A percentile compares a stretch with the other conserved stretches of the same genome.
These are phyloP conservation scores for Peronospora tabacina DNA, from an alignment of 352 stramenopile genomes.

Conservation along the genomic window DNA sequence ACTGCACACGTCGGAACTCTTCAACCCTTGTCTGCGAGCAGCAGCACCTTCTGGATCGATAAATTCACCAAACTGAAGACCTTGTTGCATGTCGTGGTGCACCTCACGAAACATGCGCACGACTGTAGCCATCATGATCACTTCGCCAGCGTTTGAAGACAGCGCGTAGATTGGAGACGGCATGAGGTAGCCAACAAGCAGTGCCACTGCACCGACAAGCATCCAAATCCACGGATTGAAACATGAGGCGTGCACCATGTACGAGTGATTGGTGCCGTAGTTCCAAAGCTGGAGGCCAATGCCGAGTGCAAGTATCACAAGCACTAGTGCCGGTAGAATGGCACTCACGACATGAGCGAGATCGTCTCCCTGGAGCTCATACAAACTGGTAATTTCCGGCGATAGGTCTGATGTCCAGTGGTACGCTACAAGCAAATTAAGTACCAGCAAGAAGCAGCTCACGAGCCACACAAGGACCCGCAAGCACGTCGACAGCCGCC, in stretches of 20 bases:
- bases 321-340: constrained; percentile 53
- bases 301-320: constrained; percentile 65
- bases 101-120: constrained; percentile 83
- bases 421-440: constrained; percentile 71
- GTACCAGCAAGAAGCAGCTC: constrained; percentile 42
- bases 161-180: constrained; percentile 60
- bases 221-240: constrained; percentile 88
- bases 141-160: constrained; percentile 67
- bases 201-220: constrained; percentile 57
- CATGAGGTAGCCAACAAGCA: constrained; percentile 73
- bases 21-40: constrained; percentile 8
- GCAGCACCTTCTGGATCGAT: constrained; percentile 44
- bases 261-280: constrained; percentile 82
- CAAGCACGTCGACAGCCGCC: constrained; percentile 47
- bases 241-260: constrained; percentile 76
- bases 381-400: constrained; percentile 56
- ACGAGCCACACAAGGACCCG: constrained; percentile 69
- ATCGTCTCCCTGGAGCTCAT: constrained; percentile 59
- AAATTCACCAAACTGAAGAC: constrained; percentile 62
- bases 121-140: constrained; percentile 73
- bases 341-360: constrained; percentile 49
- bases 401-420: constrained; percentile 38
- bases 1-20: constrained; percentile 17
- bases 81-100: constrained; percentile 77
- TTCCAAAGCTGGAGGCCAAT: constrained; percentile 75